Conservation (phyloP, 176 grass and related monocot species). For the Oryza australiensis region DNA sequence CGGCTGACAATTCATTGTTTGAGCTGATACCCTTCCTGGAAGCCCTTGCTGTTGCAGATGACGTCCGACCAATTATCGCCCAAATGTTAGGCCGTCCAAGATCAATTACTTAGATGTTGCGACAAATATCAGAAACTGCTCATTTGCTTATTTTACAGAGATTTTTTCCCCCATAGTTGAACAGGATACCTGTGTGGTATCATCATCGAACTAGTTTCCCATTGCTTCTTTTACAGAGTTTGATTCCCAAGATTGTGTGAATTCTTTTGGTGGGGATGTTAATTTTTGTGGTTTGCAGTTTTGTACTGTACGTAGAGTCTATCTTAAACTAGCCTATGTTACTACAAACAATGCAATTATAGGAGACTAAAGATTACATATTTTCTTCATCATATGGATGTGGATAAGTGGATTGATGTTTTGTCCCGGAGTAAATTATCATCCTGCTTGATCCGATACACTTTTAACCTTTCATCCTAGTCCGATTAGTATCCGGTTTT, state of each 20-base stretch:
- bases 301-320: background rate
- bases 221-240: background rate
- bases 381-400: too few species aligned
- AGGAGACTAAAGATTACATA: too few species aligned
- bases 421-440: too few species aligned
- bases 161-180: background rate
- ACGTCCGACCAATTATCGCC: constrained; percentile 61
- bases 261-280: background rate
- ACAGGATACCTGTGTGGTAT: background rate
- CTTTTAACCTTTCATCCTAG: too few species aligned
- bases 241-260: background rate
- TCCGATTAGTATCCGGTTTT: too few species aligned
- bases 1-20: constrained; percentile 47
- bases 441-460: too few species aligned
- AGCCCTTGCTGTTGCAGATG: constrained; percentile 49
- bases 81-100: constrained; percentile 46
- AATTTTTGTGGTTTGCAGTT: background rate
- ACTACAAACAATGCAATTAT: background rate
- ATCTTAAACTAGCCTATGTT: background rate
- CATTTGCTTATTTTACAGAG: background rate
- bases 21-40: constrained; percentile 62
- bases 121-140: background rate
- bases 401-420: too few species aligned
- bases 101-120: background rate
- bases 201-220: background rate